Conservation (phyloP, 139 green algal genomes). For the Tetradesmus obliquus region DNA sequence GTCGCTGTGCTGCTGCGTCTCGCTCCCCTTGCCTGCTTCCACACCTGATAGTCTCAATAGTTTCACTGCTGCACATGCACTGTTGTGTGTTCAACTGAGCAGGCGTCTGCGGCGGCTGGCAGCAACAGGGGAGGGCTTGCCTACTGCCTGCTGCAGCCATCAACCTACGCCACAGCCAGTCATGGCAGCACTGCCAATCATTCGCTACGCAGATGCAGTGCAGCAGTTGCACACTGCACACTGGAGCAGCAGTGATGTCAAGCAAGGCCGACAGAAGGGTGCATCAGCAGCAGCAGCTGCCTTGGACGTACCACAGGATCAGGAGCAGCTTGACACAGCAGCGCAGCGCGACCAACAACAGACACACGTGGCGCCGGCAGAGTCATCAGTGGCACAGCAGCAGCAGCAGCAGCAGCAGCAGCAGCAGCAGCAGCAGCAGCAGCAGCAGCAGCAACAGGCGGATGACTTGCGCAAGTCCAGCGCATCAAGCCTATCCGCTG, state of each 20-base stretch:
- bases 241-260: neutral
- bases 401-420: neutral
- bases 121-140: neutral
- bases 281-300: neutral
- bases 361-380: neutral
- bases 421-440: neutral
- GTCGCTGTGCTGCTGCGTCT: too few relatives aligned
- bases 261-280: neutral
- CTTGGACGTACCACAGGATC: neutral
- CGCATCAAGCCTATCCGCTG: neutral
- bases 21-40: too few relatives aligned
- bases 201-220: neutral
- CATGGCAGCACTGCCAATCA: slow-evolving; percentile 3
- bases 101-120: neutral
- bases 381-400: neutral
- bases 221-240: neutral
- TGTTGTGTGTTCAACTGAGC: neutral
- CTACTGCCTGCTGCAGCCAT: neutral
- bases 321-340: neutral
- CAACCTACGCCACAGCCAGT: slow-evolving; percentile 2
- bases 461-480: neutral
- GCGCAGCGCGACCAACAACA: neutral
- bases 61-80: too few relatives aligned
- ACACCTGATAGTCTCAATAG: too few relatives aligned
- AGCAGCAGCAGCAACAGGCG: neutral